A percentile compares a stretch with the other conserved stretches of the same genome.
Evolutionary conservation across 495 filamentous ascomycete species (phyloP).

Genomic region (Echria macrotheca): DNA sequence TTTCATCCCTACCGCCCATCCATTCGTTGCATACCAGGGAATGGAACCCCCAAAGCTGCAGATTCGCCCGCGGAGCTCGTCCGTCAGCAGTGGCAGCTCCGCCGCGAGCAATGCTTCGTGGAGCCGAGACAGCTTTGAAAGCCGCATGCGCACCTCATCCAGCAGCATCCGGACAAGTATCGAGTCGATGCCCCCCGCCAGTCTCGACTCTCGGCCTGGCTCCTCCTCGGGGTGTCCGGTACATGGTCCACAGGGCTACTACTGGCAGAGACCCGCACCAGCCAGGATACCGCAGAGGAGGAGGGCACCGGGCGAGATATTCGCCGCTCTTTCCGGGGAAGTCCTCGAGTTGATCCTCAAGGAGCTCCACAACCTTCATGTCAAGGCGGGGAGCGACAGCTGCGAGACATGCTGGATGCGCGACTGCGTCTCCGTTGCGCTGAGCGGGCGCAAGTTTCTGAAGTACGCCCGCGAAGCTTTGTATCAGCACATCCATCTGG

Average conservation of each 20-base stretch:
- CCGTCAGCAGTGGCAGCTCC: conserved; percentile 23
- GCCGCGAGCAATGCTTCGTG: conserved; percentile 20
- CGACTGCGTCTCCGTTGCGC: conserved; percentile 61
- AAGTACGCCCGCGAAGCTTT: conserved; percentile 58
- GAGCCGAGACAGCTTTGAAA: conserved; percentile 22
- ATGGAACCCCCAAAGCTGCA: conserved; percentile 14
- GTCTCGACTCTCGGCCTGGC: conserved; percentile 1
- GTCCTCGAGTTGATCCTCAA: conserved; percentile 50
- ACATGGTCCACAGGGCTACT: conserved; percentile 19
- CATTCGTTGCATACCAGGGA: conserved; percentile 1
- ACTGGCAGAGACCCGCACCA: conserved; percentile 35
- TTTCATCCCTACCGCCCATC: conserved; percentile 10
- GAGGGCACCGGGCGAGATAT: conserved; percentile 41
- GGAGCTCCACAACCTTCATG: conserved; percentile 42
- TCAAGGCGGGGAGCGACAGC: conserved; percentile 36
- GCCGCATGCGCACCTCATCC: conserved; percentile 20
- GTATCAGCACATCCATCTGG: conserved; percentile 67
- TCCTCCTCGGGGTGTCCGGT: conserved; percentile 1
- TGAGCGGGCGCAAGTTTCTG: conserved; percentile 64
- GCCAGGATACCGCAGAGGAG: conserved; percentile 30
- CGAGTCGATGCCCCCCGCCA: conserved; percentile 29
- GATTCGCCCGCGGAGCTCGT: conserved; percentile 18
- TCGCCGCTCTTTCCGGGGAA: conserved; percentile 52
- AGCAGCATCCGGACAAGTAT: conserved; percentile 38
- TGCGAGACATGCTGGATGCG: conserved; percentile 77